A percentile compares a stretch with the other conserved stretches of the same genome.
These are phyloP conservation scores for Purshia tridentata DNA, from an alignment of 306 rosid genomes.

Conservation along the genomic window DNA sequence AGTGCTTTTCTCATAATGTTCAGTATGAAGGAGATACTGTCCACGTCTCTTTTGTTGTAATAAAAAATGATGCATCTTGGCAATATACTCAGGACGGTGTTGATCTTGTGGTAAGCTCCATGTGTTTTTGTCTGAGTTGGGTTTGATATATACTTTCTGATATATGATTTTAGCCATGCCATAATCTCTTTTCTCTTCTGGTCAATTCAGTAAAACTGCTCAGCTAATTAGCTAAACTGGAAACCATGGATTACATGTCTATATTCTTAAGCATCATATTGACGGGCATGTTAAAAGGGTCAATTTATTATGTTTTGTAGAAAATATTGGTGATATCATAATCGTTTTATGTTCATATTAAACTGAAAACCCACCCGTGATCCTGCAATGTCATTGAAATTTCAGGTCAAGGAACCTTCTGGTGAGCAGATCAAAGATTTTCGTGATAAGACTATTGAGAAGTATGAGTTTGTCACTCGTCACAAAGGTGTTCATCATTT, in stretches of 20 bases:
- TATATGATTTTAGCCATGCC: not conserved
- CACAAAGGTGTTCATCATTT: slow-evolving; percentile 55
- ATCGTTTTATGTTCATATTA: not conserved
- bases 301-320: not conserved
- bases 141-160: not conserved
- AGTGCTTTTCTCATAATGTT: slow-evolving; percentile 58
- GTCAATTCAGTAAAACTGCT: not conserved
- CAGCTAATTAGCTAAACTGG: not conserved
- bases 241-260: not conserved
- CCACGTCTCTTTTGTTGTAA: slow-evolving; percentile 64
- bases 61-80: slow-evolving; percentile 55
- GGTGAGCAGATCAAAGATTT: slow-evolving; percentile 56
- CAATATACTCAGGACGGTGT: slow-evolving; percentile 49
- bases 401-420: slow-evolving; percentile 58
- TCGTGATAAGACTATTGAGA: slow-evolving; percentile 60
- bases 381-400: slow-evolving; percentile 4
- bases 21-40: slow-evolving; percentile 54
- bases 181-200: not conserved
- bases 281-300: not conserved
- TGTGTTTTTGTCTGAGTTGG: not conserved
- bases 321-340: not conserved
- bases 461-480: slow-evolving; percentile 53
- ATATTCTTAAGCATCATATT: not conserved
- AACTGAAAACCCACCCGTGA: not conserved
- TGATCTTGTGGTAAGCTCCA: slow-evolving; percentile 48